A percentile compares a stretch with the other conserved stretches of the same genome.
phyloP scores from a whole-genome alignment of 108 stramenopile genomes.

The Skeletonema menzelii region DNA sequence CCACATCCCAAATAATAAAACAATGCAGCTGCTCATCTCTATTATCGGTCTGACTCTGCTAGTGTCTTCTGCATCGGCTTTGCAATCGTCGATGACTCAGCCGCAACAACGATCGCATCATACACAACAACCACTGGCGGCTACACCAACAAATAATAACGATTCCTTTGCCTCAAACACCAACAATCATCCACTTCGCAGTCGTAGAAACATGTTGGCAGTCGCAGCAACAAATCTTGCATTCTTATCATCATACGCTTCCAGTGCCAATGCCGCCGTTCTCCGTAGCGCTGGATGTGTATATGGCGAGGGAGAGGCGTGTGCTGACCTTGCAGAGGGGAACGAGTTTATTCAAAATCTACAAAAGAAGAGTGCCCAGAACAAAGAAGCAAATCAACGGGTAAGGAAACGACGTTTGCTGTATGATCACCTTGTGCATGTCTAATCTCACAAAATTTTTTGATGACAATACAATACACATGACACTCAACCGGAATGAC shows the following conservation, averaged over 20 bases:
- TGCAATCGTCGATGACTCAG: background rate
- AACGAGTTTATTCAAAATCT: conserved; percentile 71
- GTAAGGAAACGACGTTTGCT: conserved; percentile 34
- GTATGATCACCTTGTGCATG: background rate
- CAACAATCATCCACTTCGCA: background rate
- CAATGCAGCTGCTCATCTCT: background rate
- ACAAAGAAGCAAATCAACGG: conserved; percentile 61
- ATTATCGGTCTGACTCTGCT: background rate
- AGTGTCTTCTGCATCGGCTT: background rate
- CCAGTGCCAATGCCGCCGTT: conserved; percentile 42
- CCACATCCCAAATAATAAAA: background rate
- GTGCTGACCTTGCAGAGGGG: conserved; percentile 70
- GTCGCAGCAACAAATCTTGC: background rate
- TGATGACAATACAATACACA: background rate
- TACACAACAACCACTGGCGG: background rate
- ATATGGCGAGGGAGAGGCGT: conserved; percentile 72
- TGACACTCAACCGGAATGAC: background rate
- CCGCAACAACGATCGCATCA: background rate
- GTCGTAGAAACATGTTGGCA: background rate
- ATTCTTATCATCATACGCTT: background rate
- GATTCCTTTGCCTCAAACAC: background rate
- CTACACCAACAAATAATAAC: background rate
- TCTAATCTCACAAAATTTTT: background rate
- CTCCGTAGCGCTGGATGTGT: conserved; percentile 63
- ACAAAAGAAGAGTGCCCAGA: conserved; percentile 67